These are phyloP conservation scores for Pseudogymnoascus sp. DNA, from an alignment of 2,329 filamentous ascomycete species.

Conservation along the genomic window DNA sequence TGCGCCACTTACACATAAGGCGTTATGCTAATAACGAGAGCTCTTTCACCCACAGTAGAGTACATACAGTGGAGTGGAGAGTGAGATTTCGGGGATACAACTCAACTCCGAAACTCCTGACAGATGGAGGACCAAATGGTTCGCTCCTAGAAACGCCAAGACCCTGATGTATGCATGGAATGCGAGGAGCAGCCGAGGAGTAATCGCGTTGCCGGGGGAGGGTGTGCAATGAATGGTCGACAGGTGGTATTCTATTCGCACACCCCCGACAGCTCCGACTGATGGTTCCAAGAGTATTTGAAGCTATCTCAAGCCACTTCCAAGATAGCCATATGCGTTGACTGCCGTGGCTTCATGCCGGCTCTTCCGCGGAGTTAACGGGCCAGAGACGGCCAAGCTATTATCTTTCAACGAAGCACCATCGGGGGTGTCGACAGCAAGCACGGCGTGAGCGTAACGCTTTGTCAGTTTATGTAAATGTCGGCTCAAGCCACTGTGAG, in stretches of 20 bases:
- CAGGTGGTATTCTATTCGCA: background rate
- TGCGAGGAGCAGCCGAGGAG: background rate
- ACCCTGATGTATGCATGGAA: constrained; percentile 5
- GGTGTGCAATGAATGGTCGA: background rate
- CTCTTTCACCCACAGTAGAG: background rate
- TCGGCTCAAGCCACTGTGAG: background rate
- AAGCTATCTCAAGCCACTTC: background rate
- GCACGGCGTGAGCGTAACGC: background rate
- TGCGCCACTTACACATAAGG: constrained; percentile 2
- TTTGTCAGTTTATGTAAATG: constrained; percentile 8
- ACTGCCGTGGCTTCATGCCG: background rate
- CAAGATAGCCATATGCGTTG: background rate
- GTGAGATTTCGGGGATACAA: constrained; percentile 8
- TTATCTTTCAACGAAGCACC: background rate
- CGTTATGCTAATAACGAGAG: background rate
- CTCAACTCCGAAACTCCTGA: constrained; percentile 4
- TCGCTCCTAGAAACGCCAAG: background rate
- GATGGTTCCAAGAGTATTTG: background rate
- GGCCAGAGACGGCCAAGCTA: background rate
- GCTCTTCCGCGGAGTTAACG: background rate
- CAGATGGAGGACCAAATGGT: background rate
- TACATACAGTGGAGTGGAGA: background rate
- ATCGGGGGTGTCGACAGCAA: background rate
- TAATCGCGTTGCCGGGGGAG: background rate
- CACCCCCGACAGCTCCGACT: background rate